These are phyloP conservation scores for Pseudocercospora cruenta DNA, from an alignment of 2,329 filamentous ascomycete species.

Conservation along the genomic window DNA sequence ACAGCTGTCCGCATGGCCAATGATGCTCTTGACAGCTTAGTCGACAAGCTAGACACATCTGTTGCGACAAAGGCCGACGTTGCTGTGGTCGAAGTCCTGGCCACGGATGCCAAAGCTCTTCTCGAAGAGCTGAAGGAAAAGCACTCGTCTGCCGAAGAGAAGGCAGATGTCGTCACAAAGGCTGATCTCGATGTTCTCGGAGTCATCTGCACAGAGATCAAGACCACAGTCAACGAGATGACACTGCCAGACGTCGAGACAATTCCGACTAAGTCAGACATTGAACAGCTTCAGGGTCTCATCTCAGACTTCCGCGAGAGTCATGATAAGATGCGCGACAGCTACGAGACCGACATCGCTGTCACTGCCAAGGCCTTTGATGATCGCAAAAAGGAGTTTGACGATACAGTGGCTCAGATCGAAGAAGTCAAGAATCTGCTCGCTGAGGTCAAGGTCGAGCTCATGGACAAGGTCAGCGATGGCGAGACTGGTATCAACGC, in stretches of 20 bases:
- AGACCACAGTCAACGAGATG: conserved; percentile 74
- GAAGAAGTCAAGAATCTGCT: conserved; percentile 77
- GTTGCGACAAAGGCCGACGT: conserved; percentile 79
- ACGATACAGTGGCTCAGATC: conserved; percentile 75
- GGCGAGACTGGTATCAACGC: conserved; percentile 67
- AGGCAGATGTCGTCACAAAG: conserved; percentile 69
- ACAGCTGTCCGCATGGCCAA: conserved; percentile 74
- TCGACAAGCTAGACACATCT: conserved; percentile 67
- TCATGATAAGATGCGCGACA: conserved; percentile 71
- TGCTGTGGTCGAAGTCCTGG: conserved; percentile 72
- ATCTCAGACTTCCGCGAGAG: conserved; percentile 57
- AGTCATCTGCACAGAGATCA: conserved; percentile 81
- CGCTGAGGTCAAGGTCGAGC: conserved; percentile 74
- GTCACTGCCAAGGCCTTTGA: conserved; percentile 78
- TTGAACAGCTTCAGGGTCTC: conserved; percentile 63
- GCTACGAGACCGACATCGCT: conserved; percentile 73
- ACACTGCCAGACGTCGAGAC: conserved; percentile 70
- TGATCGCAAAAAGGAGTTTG: conserved; percentile 81
- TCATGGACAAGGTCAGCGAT: conserved; percentile 76
- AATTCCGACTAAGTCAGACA: conserved; percentile 75
- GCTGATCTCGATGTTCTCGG: conserved; percentile 79
- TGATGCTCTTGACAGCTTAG: conserved; percentile 69
- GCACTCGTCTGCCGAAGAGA: conserved; percentile 48
- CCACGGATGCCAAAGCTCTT: conserved; percentile 74
- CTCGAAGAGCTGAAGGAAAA: conserved; percentile 68